These are phyloP conservation scores for Trichoderma atrobrunneum DNA, from an alignment of 2,329 filamentous ascomycete genomes.

Conservation along the genomic window DNA sequence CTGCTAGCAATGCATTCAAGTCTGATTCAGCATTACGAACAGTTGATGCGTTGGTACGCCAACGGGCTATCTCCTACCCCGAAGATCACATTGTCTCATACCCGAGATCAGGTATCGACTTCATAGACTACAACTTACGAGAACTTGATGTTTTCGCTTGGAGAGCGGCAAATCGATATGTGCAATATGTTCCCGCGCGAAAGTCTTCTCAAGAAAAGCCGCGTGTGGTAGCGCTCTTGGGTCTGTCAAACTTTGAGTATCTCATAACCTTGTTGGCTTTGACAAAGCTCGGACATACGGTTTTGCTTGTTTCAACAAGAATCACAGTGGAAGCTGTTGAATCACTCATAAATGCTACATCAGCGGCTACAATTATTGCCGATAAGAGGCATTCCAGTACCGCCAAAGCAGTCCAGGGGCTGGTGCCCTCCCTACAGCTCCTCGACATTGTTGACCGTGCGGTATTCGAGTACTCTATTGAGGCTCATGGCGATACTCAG, in stretches of 20 bases:
- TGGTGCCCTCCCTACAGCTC: not conserved
- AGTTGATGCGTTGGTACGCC: slow-evolving; percentile 2
- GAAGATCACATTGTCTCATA: slow-evolving; percentile 7
- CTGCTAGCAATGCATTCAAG: not conserved
- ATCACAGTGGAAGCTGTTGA: slow-evolving; percentile 3
- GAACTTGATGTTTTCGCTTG: slow-evolving; percentile 9
- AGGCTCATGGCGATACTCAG: slow-evolving; percentile 6
- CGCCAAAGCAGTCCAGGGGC: not conserved
- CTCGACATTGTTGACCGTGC: not conserved
- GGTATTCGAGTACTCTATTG: slow-evolving; percentile 2
- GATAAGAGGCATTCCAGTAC: not conserved
- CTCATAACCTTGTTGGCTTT: slow-evolving; percentile 5
- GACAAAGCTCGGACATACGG: slow-evolving; percentile 5
- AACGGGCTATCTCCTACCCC: not conserved
- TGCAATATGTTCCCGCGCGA: not conserved
- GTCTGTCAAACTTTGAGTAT: slow-evolving; percentile 6
- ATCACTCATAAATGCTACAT: slow-evolving; percentile 3
- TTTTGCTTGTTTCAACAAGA: not conserved
- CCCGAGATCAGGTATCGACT: not conserved
- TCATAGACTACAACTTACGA: not conserved
- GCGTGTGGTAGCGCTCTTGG: not conserved
- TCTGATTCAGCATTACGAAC: not conserved
- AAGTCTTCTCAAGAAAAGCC: not conserved
- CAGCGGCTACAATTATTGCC: not conserved
- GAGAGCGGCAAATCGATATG: slow-evolving; percentile 1